phyloP scores from a whole-genome alignment of 1,284 basidiomycete species.

The Apiotrichum akiyoshidainum region DNA sequence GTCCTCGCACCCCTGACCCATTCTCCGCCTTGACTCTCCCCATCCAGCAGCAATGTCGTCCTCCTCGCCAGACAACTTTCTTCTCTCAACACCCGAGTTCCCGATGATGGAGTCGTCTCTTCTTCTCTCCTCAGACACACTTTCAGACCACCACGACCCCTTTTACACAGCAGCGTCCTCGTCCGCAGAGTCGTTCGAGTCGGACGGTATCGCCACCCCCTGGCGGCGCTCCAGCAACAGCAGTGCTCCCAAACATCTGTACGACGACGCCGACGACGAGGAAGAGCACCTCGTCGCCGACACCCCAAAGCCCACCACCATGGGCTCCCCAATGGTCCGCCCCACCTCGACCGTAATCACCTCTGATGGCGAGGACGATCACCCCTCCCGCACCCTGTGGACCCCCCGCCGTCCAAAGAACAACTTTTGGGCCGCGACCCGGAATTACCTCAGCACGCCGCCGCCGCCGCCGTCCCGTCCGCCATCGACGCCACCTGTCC shows the following conservation, averaged over 20 bases:
- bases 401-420: background rate
- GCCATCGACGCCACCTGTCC: background rate
- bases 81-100: background rate
- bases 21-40: background rate
- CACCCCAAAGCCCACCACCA: background rate
- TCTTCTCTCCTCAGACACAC: background rate
- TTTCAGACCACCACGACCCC: background rate
- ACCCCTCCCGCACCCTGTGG: background rate
- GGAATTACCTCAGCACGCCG: background rate
- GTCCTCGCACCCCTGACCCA: no score
- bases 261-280: background rate
- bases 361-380: conserved; percentile 13
- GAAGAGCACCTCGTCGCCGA: background rate
- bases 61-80: background rate
- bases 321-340: background rate
- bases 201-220: conserved; percentile 8
- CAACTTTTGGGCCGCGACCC: background rate
- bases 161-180: conserved; percentile 1
- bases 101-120: no score
- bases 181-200: conserved; percentile 10
- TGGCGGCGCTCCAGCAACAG: conserved; percentile 4
- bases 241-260: background rate
- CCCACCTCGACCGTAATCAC: conserved; percentile 5
- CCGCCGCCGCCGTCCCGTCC: no score
- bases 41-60: background rate